These are phyloP conservation scores for Ogataea nakhonphanomensis DNA, from an alignment of 805 yeast species.

Conservation along the genomic window DNA sequence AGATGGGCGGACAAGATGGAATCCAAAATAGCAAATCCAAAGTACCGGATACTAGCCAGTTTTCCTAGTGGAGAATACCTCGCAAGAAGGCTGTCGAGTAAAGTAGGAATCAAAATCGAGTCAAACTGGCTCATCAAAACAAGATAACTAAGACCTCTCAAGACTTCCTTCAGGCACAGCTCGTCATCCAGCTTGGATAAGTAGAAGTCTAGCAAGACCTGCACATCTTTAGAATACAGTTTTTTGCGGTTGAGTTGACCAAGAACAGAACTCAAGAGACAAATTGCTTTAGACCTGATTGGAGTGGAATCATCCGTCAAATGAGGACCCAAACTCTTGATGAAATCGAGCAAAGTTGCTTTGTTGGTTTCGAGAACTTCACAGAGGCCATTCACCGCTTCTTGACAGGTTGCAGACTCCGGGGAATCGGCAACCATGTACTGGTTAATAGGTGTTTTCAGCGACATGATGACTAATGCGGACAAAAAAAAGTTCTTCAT, in stretches of 20 bases:
- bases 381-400: constrained; percentile 31
- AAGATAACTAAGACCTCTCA: constrained; percentile 52
- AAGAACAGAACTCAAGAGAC: constrained; percentile 40
- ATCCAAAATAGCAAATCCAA: constrained; percentile 50
- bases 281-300: constrained; percentile 38
- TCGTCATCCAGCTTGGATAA: constrained; percentile 66
- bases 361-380: constrained; percentile 21
- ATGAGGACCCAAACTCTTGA: constrained; percentile 43
- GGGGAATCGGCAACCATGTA: constrained; percentile 41
- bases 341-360: constrained; percentile 40
- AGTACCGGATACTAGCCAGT: constrained; percentile 60
- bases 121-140: constrained; percentile 48
- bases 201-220: constrained; percentile 54
- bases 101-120: constrained; percentile 32
- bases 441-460: constrained; percentile 29
- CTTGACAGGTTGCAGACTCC: constrained; percentile 29
- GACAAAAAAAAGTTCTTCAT: constrained; percentile 1
- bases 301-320: constrained; percentile 46
- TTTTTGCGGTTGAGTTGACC: constrained; percentile 23
- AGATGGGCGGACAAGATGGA: constrained; percentile 32
- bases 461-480: constrained; percentile 18
- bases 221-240: constrained; percentile 42
- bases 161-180: constrained; percentile 46
- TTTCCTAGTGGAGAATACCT: constrained; percentile 54
- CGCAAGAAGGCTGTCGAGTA: constrained; percentile 37